phyloP scores from a whole-genome alignment of 225 moss, liverwort and hornwort species.

The Pseudoscleropodium purum region DNA sequence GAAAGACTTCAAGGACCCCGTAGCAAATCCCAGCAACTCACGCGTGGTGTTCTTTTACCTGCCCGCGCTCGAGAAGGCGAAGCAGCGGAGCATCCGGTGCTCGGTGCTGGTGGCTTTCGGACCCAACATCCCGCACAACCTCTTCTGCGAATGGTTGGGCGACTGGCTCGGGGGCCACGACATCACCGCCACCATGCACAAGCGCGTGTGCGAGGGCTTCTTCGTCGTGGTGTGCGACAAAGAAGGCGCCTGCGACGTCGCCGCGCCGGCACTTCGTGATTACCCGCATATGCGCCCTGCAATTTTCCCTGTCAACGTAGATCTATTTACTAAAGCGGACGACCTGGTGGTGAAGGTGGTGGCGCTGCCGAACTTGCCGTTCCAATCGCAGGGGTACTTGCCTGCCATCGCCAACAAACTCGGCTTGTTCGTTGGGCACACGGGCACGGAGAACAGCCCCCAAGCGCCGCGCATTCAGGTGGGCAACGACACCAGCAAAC shows the following conservation, averaged over 20 bases:
- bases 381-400: conserved; percentile 15
- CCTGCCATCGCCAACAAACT: conserved; percentile 31
- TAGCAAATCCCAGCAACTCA: conserved; percentile 15
- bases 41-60: conserved; percentile 40
- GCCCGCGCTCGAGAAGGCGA: conserved; percentile 40
- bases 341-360: conserved; percentile 38
- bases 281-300: conserved; percentile 34
- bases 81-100: conserved; percentile 31
- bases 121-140: conserved; percentile 26
- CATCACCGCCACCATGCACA: conserved; percentile 42
- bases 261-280: conserved; percentile 24
- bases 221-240: conserved; percentile 48
- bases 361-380: conserved; percentile 26
- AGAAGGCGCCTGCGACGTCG: conserved; percentile 33
- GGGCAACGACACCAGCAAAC: neutral
- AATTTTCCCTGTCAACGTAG: conserved; percentile 26
- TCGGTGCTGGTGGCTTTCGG: conserved; percentile 40
- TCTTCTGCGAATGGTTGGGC: conserved; percentile 36
- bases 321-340: conserved; percentile 27
- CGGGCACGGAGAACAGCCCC: conserved; percentile 8
- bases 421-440: conserved; percentile 30
- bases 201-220: conserved; percentile 47
- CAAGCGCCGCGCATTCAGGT: conserved; percentile 21
- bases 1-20: conserved; percentile 28
- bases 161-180: conserved; percentile 32